Conservation (phyloP, 2,329 filamentous ascomycete species). For the Trematosphaeria pertusa region DNA sequence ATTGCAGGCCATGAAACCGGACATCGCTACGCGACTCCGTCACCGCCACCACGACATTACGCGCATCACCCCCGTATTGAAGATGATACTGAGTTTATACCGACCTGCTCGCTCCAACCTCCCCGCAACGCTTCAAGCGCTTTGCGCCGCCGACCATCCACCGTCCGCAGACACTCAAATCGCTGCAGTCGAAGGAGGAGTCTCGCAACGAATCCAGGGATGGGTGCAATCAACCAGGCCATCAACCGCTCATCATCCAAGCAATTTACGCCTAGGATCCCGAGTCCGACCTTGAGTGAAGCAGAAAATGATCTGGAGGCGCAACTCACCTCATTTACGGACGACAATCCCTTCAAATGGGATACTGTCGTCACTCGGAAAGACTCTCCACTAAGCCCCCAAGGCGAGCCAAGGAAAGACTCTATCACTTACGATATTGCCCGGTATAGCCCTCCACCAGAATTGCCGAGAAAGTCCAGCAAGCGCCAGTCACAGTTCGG, state of each 20-base stretch:
- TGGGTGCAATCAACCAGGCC: constrained; percentile 33
- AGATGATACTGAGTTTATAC: constrained; percentile 30
- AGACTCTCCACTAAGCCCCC: constrained; percentile 11
- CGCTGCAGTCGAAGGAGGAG: constrained; percentile 23
- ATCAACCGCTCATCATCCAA: constrained; percentile 27
- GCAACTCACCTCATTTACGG: constrained; percentile 41
- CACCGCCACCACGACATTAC: constrained; percentile 32
- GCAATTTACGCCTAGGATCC: constrained; percentile 13
- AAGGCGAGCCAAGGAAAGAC: constrained; percentile 16
- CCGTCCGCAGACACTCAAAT: constrained; percentile 30
- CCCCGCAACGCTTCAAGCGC: constrained; percentile 16
- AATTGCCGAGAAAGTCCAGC: constrained; percentile 51
- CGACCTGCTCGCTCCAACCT: constrained; percentile 31
- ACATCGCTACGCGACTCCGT: constrained; percentile 22
- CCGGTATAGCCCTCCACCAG: constrained; percentile 32
- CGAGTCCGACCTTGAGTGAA: constrained; percentile 57
- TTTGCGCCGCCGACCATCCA: constrained; percentile 20
- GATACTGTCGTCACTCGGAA: constrained; percentile 22
- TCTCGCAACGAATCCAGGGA: constrained; percentile 19
- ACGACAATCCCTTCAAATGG: constrained; percentile 30
- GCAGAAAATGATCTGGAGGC: constrained; percentile 50
- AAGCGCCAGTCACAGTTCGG: constrained; percentile 44
- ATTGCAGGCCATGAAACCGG: constrained; percentile 18
- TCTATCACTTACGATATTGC: constrained; percentile 13
- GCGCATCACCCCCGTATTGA: constrained; percentile 29